Evolutionary conservation across 1,139 yeast species (phyloP).

Genomic region (Geotrichum histeridarum): DNA sequence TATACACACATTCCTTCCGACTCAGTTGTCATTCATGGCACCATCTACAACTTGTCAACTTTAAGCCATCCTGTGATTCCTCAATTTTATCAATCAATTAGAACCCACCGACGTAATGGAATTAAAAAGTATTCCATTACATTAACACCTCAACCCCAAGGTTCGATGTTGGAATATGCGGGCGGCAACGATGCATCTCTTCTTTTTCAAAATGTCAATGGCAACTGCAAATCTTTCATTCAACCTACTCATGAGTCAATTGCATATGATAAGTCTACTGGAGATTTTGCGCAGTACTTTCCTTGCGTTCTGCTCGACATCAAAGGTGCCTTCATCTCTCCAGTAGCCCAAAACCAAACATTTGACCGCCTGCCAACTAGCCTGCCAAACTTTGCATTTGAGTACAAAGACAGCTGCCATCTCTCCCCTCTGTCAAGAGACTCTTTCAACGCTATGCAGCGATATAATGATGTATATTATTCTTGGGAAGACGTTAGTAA

Average conservation of each 20-base stretch:
- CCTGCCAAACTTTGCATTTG: conserved; percentile 57
- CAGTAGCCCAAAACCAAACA: neutral
- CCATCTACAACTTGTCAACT: conserved; percentile 58
- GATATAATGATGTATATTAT: conserved; percentile 65
- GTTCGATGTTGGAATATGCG: conserved; percentile 47
- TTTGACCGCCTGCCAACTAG: conserved; percentile 39
- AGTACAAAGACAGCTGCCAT: conserved; percentile 47
- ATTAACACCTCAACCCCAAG: conserved; percentile 58
- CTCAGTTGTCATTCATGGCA: conserved; percentile 70
- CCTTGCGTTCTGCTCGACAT: conserved; percentile 69
- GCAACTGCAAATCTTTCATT: conserved; percentile 70
- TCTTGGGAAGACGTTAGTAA: conserved; percentile 73
- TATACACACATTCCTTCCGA: conserved; percentile 52
- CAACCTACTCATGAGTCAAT: conserved; percentile 56
- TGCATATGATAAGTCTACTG: conserved; percentile 25
- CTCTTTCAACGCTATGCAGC: conserved; percentile 52
- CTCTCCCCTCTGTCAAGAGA: conserved; percentile 57
- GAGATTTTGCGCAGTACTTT: conserved; percentile 78
- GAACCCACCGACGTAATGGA: conserved; percentile 29
- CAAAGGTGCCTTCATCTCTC: conserved; percentile 32
- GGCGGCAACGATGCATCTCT: conserved; percentile 78
- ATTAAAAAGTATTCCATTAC: conserved; percentile 33
- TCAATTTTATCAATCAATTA: conserved; percentile 43
- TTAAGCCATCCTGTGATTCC: conserved; percentile 13
- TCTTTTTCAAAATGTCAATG: conserved; percentile 81